These are phyloP conservation scores for Lunularia cruciata DNA, from an alignment of 225 moss, liverwort and hornwort species.

Conservation along the genomic window DNA sequence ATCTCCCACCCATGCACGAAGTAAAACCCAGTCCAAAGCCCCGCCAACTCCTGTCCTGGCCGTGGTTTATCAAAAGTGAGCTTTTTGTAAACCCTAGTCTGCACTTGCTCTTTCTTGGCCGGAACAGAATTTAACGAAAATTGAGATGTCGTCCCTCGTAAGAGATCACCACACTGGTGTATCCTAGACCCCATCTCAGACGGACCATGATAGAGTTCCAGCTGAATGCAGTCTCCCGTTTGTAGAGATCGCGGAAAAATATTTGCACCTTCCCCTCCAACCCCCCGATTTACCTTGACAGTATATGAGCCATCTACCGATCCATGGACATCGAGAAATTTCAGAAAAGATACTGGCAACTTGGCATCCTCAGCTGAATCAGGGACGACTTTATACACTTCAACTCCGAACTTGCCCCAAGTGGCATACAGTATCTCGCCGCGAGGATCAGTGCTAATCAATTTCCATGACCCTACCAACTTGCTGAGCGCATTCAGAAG, in stretches of 20 bases:
- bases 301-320: constrained; percentile 30
- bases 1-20: constrained; percentile 42
- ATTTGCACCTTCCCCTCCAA: not conserved
- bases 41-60: constrained; percentile 35
- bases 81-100: constrained; percentile 20
- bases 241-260: constrained; percentile 17
- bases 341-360: not conserved
- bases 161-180: no score
- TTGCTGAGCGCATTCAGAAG: constrained; percentile 30
- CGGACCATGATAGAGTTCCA: not conserved
- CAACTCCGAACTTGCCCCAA: constrained; percentile 15
- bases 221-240: not conserved
- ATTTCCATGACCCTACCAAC: constrained; percentile 35
- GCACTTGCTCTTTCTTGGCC: not conserved
- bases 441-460: constrained; percentile 16
- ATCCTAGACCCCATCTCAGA: not conserved
- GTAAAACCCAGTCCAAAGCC: constrained; percentile 45
- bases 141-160: no score
- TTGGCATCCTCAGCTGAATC: not conserved
- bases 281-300: constrained; percentile 6
- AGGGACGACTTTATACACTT: constrained; percentile 26
- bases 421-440: constrained; percentile 38
- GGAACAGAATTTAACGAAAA: no score
- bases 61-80: constrained; percentile 21
- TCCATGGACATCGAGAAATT: constrained; percentile 26